A percentile compares a stretch with the other conserved stretches of the same genome.
phyloP scores from a whole-genome alignment of 306 rosid species.

The Boehmeria nivea region DNA sequence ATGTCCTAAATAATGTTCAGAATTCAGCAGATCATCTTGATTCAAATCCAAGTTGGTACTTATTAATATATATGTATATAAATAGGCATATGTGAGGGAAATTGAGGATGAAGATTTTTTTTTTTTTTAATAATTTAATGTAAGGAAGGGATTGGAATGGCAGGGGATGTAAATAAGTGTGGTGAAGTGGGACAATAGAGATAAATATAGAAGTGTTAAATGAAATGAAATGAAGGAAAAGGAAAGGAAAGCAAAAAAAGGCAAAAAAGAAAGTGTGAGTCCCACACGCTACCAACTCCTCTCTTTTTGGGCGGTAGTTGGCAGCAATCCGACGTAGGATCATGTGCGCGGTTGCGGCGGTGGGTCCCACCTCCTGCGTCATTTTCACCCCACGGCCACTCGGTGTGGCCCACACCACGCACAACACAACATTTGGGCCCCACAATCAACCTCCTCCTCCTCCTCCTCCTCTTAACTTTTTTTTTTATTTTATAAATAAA shows the following conservation, averaged over 20 bases:
- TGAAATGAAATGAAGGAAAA: no score
- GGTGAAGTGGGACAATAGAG: conserved; percentile 9
- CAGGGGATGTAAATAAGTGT: neutral
- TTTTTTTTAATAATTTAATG: neutral
- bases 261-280: conserved; percentile 14
- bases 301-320: conserved; percentile 53
- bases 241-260: neutral
- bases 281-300: conserved; percentile 48
- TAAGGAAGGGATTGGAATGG: neutral
- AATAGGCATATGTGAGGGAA: neutral
- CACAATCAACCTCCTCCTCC: conserved; percentile 3
- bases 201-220: no score
- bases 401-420: no score
- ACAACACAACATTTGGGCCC: conserved; percentile 28
- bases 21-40: neutral
- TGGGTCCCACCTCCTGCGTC: conserved; percentile 36
- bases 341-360: conserved; percentile 71
- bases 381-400: conserved; percentile 12
- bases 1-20: neutral
- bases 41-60: no score
- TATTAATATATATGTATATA: no score
- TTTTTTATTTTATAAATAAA: no score
- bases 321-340: conserved; percentile 62
- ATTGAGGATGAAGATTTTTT: neutral
- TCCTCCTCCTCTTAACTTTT: no score